A percentile compares a stretch with the other conserved stretches of the same genome.
Evolutionary conservation across 1,284 basidiomycete species (phyloP).

Genomic region (Trichosporon ovoides): DNA sequence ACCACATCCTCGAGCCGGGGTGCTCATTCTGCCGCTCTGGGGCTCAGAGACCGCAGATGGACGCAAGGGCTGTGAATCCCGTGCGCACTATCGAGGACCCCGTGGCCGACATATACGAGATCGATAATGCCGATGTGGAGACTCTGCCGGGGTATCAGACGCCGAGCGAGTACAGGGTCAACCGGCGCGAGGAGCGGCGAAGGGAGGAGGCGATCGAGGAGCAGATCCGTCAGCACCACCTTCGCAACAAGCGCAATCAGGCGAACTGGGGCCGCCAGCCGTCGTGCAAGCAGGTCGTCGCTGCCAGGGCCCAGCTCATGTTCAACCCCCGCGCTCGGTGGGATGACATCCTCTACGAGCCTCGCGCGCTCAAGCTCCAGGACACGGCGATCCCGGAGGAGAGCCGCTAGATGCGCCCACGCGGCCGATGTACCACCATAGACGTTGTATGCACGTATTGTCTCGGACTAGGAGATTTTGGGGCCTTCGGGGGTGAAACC

Average conservation of each 20-base stretch:
- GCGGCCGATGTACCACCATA: too few species aligned
- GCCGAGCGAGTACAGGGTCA: background rate
- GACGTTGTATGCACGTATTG: too few species aligned
- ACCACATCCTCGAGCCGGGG: background rate
- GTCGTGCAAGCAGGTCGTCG: background rate
- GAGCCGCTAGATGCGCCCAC: too few species aligned
- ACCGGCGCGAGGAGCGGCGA: background rate
- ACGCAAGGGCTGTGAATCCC: background rate
- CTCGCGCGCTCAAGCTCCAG: background rate
- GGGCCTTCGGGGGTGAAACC: too few species aligned
- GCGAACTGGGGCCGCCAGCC: background rate
- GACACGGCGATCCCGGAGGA: too few species aligned
- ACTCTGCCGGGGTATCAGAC: background rate
- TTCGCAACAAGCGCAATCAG: background rate
- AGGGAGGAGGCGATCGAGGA: background rate
- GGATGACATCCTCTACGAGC: background rate
- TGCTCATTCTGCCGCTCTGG: background rate
- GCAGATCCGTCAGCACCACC: background rate
- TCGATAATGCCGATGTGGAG: background rate
- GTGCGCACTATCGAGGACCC: background rate
- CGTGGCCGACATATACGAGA: background rate
- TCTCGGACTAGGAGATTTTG: too few species aligned
- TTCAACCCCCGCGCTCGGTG: background rate
- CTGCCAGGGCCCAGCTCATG: background rate
- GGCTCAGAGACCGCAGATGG: background rate